phyloP scores from a whole-genome alignment of 2,329 filamentous ascomycete species.

The Thelonectria blattea region DNA sequence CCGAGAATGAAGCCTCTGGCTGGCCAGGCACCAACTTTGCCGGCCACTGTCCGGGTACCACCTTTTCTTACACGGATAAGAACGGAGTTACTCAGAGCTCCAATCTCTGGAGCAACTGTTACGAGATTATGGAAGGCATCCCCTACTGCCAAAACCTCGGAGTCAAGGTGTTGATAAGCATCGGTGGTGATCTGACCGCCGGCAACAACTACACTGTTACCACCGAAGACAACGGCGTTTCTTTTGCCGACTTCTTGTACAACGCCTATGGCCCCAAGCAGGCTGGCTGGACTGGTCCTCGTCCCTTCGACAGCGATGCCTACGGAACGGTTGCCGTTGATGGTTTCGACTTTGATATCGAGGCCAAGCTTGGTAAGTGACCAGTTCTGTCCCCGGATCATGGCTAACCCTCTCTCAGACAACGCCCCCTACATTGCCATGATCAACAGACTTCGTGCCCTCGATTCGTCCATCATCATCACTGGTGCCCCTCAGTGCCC shows the following conservation, averaged over 20 bases:
- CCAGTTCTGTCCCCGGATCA: not conserved
- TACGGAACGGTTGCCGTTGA: constrained; percentile 40
- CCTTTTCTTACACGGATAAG: constrained; percentile 32
- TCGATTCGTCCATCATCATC: constrained; percentile 44
- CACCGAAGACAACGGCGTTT: constrained; percentile 38
- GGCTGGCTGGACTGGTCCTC: constrained; percentile 41
- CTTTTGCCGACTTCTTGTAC: constrained; percentile 49
- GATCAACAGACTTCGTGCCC: constrained; percentile 44
- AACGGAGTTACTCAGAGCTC: constrained; percentile 30
- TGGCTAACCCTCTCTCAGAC: constrained; percentile 29
- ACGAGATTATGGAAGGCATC: constrained; percentile 47
- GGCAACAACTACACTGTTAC: constrained; percentile 44
- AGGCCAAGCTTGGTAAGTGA: constrained; percentile 42
- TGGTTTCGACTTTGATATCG: constrained; percentile 53
- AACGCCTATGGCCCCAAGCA: constrained; percentile 47
- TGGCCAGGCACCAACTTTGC: constrained; percentile 50
- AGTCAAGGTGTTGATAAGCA: constrained; percentile 51
- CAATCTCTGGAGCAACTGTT: constrained; percentile 45
- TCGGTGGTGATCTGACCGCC: constrained; percentile 44
- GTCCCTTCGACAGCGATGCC: constrained; percentile 47
- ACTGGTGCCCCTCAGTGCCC: constrained; percentile 55
- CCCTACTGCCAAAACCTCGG: constrained; percentile 49
- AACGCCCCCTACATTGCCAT: constrained; percentile 48
- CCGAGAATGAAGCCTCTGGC: constrained; percentile 43
- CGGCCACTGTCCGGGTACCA: constrained; percentile 44